These are phyloP conservation scores for Aspergillus vadensis DNA, from an alignment of 2,329 filamentous ascomycete species.

Conservation along the genomic window DNA sequence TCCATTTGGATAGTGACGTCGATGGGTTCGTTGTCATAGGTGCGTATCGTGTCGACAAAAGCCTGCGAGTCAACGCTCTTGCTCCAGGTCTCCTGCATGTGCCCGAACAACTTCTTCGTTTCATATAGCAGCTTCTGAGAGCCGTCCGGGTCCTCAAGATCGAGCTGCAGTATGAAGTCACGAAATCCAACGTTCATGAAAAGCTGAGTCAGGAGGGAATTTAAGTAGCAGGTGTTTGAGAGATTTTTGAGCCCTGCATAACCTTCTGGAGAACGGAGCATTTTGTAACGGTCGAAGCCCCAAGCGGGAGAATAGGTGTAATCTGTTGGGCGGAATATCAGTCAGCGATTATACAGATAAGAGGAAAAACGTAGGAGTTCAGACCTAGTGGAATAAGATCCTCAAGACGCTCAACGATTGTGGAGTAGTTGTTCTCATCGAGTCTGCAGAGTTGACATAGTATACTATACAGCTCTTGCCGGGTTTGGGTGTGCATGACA, in stretches of 20 bases:
- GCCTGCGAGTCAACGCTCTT: conserved; percentile 72
- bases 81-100: conserved; percentile 79
- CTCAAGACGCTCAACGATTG: conserved; percentile 56
- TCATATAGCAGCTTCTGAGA: conserved; percentile 71
- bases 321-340: conserved; percentile 42
- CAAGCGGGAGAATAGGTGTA: conserved; percentile 65
- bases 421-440: conserved; percentile 47
- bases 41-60: conserved; percentile 75
- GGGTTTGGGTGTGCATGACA: conserved; percentile 57
- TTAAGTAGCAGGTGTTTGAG: conserved; percentile 96
- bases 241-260: conserved; percentile 91
- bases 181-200: conserved; percentile 95
- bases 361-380: conserved; percentile 32
- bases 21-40: conserved; percentile 78
- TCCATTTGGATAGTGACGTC: conserved; percentile 94
- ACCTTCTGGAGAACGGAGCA: conserved; percentile 73
- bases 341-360: conserved; percentile 15
- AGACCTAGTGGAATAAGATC: conserved; percentile 55
- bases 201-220: conserved; percentile 88
- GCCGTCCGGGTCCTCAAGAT: conserved; percentile 56
- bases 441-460: conserved; percentile 60
- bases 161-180: conserved; percentile 73
- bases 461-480: conserved; percentile 62
- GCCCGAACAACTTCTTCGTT: conserved; percentile 78
- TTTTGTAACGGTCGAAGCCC: conserved; percentile 65